phyloP scores from a whole-genome alignment of 108 stramenopile genomes.

The Bacterosira constricta region DNA sequence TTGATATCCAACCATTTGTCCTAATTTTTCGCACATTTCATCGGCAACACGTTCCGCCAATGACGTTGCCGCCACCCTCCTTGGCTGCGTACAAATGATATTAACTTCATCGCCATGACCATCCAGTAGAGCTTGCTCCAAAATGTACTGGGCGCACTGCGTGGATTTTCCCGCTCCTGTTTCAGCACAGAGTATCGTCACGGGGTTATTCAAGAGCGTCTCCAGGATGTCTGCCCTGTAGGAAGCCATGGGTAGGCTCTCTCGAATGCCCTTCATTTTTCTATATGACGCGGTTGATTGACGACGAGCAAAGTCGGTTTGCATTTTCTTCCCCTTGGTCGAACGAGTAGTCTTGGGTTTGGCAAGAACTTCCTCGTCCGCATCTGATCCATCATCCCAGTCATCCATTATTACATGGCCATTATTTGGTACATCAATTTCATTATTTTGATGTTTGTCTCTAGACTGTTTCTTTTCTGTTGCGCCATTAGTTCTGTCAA shows the following conservation, averaged over 20 bases:
- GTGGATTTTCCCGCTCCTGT: conserved; percentile 83
- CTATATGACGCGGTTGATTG: conserved; percentile 44
- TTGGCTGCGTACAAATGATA: conserved; percentile 83
- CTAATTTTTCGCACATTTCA: conserved; percentile 70
- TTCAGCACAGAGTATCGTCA: conserved; percentile 71
- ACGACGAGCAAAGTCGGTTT: conserved; percentile 36
- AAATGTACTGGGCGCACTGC: conserved; percentile 73
- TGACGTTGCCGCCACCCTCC: conserved; percentile 75
- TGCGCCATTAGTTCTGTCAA: neutral
- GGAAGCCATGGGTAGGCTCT: conserved; percentile 57
- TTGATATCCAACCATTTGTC: conserved; percentile 87
- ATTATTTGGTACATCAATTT: neutral
- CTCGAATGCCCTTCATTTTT: conserved; percentile 45
- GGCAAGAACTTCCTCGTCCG: no score
- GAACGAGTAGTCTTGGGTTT: no score
- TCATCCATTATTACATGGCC: conserved; percentile 2
- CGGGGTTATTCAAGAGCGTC: conserved; percentile 45
- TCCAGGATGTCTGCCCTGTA: conserved; percentile 56
- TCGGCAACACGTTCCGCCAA: conserved; percentile 78
- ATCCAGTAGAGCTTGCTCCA: conserved; percentile 73
- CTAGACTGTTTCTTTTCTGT: no score
- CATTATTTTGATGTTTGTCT: neutral
- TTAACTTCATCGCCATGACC: conserved; percentile 52
- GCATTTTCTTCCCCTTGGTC: conserved; percentile 31
- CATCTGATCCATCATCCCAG: conserved; percentile 19